phyloP scores from a whole-genome alignment of 345 rosid species.

The Clausena lansium region DNA sequence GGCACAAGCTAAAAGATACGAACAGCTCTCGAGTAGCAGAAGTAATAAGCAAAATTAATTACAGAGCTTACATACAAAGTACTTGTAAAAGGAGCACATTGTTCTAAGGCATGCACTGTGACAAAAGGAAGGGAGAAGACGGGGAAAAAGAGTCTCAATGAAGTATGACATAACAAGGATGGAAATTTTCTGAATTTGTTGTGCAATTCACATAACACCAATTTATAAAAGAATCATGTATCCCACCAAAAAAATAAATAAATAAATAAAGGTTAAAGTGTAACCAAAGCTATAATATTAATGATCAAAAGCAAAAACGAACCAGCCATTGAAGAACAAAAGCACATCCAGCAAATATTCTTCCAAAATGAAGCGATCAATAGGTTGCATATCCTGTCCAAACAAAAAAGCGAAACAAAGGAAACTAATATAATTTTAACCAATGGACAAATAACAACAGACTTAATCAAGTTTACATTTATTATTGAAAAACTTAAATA shows the following conservation, averaged over 20 bases:
- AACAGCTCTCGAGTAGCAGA: not conserved
- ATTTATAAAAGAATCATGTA: not conserved
- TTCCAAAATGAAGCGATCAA: conserved; percentile 94
- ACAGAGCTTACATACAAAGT: not conserved
- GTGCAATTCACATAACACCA: conserved; percentile 5
- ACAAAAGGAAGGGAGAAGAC: too few relatives aligned
- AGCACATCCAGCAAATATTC: conserved; percentile 94
- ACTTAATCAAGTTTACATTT: not conserved
- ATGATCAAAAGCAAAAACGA: conserved; percentile 29
- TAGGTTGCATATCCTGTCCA: conserved; percentile 83
- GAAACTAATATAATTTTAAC: not conserved
- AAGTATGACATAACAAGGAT: not conserved
- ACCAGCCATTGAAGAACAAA: conserved; percentile 96
- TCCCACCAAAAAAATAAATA: not conserved
- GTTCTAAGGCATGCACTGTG: not conserved
- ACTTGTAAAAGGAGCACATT: not conserved
- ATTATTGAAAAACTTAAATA: not conserved
- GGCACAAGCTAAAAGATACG: not conserved
- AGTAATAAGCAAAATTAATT: not conserved
- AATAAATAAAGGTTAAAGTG: not conserved
- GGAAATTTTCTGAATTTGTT: not conserved
- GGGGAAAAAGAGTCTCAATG: not conserved
- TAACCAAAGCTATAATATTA: not conserved
- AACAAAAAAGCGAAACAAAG: conserved; percentile 17
- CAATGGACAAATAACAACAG: not conserved